Percentiles rank a stretch among this genome's conserved stretches.
Evolutionary conservation across 768 basidiomycete species (phyloP).

Genomic region (Macrolepiota dolichaula): DNA sequence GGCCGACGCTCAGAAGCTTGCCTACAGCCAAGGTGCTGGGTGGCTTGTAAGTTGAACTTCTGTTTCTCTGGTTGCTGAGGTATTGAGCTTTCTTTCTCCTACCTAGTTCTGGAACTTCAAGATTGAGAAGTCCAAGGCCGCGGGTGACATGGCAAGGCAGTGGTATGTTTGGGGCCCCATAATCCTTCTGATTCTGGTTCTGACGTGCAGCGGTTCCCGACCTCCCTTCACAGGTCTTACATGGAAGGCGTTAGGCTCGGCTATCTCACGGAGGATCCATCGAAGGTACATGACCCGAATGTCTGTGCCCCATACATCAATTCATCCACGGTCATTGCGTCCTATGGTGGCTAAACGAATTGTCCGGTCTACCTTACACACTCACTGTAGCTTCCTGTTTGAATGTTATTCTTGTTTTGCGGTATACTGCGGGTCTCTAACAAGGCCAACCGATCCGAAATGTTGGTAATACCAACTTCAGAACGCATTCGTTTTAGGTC

Average conservation of each 20-base stretch:
- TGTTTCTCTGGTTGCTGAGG: not conserved
- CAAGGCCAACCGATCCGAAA: no score
- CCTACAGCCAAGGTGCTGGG: slow-evolving; percentile 56
- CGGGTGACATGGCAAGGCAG: slow-evolving; percentile 54
- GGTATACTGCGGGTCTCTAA: no score
- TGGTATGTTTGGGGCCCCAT: slow-evolving; percentile 44
- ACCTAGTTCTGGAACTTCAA: slow-evolving; percentile 68
- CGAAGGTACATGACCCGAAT: slow-evolving; percentile 47
- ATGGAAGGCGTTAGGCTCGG: slow-evolving; percentile 54
- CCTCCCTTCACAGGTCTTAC: slow-evolving; percentile 56
- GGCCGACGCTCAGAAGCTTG: slow-evolving; percentile 75
- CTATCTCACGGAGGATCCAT: slow-evolving; percentile 63
- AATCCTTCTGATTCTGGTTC: not conserved
- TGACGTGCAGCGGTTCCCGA: not conserved
- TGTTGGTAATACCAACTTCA: no score
- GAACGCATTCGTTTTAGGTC: no score
- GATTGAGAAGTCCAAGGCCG: slow-evolving; percentile 50
- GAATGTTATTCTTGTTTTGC: no score
- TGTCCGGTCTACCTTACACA: not conserved
- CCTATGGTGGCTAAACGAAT: not conserved
- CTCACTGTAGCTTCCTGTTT: not conserved
- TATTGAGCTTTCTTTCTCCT: not conserved
- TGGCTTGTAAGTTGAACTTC: slow-evolving; percentile 53
- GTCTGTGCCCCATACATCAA: slow-evolving; percentile 60
- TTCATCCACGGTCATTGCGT: not conserved